Base-by-base conservation (phyloP, 345 rosid species). In the Eucalyptus pauciflora region DNA sequence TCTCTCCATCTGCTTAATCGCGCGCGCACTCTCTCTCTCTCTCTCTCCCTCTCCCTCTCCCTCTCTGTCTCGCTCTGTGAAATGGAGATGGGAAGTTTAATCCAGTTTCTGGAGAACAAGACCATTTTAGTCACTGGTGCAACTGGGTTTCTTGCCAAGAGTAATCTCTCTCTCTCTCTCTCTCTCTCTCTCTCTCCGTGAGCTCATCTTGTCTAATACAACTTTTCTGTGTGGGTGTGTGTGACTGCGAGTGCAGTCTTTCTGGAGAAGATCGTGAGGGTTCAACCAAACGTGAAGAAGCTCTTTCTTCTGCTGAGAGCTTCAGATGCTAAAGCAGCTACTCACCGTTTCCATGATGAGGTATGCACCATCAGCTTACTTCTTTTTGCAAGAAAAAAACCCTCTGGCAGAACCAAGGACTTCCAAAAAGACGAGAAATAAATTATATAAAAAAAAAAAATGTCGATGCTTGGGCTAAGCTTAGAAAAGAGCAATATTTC, bases 241-340 rank as follows among this genome's bases (percentile, higher is more conserved):
- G 7, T 46, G 49, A 51, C 22, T 24, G 25, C 15, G 48, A 22
- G 7, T 91, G 91, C 94, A 96, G 98, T 97, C 89, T 94, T 96
- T 83, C 88, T 95, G 94, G 99, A 97, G 95, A 96, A 96, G 91
- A 91, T 95, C 69, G 31, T 95, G 67, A 96, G 99, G 88, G 93
- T 96, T 67, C 99, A 97, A 88, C 98, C 99, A 51, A 94, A 96
- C 56, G 93, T 96, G 90, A 96, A 93, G 96, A 97, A 92, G 92
- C 71, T 97, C 20, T 97, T 93, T 88, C 96, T 96, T 90, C 96
- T 97, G 48, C 58, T 96, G 46, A 94, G 99, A 92, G 97, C 99
- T 54, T 50, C 94, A 13, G 98, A 96, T 90, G 89, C 95, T 64
- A 95, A 94, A 89, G 85, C 94, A 69, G 99, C 98, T 86, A 86